Conservation (phyloP, 2,329 filamentous ascomycete species). For the Mycosphaerella sp. region DNA sequence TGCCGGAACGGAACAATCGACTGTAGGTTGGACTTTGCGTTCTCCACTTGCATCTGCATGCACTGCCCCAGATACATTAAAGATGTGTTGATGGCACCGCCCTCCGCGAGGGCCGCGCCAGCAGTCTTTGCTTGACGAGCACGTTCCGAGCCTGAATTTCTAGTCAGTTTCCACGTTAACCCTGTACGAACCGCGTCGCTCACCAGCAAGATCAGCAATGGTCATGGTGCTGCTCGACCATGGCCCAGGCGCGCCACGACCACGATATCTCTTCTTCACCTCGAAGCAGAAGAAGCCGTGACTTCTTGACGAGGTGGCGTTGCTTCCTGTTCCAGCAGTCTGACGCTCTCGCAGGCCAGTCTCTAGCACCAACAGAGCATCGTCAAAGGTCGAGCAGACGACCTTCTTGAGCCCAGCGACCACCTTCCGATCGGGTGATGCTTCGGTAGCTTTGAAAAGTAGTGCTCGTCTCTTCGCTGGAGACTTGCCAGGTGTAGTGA, state of each 20-base stretch:
- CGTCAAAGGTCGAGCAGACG: slow-evolving; percentile 71
- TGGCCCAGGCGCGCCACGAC: slow-evolving; percentile 43
- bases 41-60: slow-evolving; percentile 86
- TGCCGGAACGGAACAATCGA: slow-evolving; percentile 69
- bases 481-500: slow-evolving; percentile 50
- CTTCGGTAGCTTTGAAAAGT: slow-evolving; percentile 86
- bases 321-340: slow-evolving; percentile 86
- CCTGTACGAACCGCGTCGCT: slow-evolving; percentile 15
- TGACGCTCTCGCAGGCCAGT: slow-evolving; percentile 79
- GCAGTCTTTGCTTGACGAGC: slow-evolving; percentile 91
- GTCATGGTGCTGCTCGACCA: slow-evolving; percentile 79
- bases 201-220: slow-evolving; percentile 82
- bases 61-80: slow-evolving; percentile 98
- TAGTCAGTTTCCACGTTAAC: background rate
- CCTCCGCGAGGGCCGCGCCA: slow-evolving; percentile 85
- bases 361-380: slow-evolving; percentile 85
- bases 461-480: slow-evolving; percentile 65
- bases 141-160: slow-evolving; percentile 63
- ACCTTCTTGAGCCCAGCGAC: slow-evolving; percentile 89
- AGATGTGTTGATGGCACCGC: slow-evolving; percentile 97
- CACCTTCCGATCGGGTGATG: slow-evolving; percentile 83
- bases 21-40: slow-evolving; percentile 50
- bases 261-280: slow-evolving; percentile 69
- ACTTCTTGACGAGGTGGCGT: slow-evolving; percentile 84
- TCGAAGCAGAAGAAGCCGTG: slow-evolving; percentile 97